A percentile compares a stretch with the other conserved stretches of the same genome.
Evolutionary conservation across 2,329 filamentous ascomycete species (phyloP).

Genomic region (Macrophomina tecta): DNA sequence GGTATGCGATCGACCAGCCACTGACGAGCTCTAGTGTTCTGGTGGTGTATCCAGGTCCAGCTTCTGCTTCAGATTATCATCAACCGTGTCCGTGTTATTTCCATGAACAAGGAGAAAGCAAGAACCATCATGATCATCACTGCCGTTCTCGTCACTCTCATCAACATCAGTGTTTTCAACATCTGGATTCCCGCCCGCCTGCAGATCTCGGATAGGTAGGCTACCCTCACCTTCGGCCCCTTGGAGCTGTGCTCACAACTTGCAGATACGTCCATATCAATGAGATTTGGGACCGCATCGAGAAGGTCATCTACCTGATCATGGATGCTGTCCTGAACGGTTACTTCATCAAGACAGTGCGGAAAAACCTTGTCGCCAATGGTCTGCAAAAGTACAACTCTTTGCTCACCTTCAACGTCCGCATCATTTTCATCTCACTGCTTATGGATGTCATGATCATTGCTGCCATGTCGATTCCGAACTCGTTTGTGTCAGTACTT

Average conservation of each 20-base stretch:
- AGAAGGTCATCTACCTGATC: slow-evolving; percentile 46
- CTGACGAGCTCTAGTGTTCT: slow-evolving; percentile 31
- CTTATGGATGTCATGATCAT: slow-evolving; percentile 58
- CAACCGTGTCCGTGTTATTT: slow-evolving; percentile 47
- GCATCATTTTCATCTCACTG: slow-evolving; percentile 57
- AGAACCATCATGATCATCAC: slow-evolving; percentile 45
- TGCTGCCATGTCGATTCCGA: slow-evolving; percentile 54
- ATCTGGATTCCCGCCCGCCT: slow-evolving; percentile 50
- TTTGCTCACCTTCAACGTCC: slow-evolving; percentile 58
- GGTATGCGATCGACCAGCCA: too few species aligned
- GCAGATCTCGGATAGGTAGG: slow-evolving; percentile 37
- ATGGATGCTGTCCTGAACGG: slow-evolving; percentile 47
- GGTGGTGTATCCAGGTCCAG: slow-evolving; percentile 48
- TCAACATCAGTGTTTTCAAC: slow-evolving; percentile 47
- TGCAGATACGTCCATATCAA: slow-evolving; percentile 42
- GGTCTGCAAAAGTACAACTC: slow-evolving; percentile 59
- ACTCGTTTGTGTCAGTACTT: slow-evolving; percentile 50
- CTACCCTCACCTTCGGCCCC: background rate
- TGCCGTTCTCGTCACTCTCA: slow-evolving; percentile 44
- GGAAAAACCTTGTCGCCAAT: slow-evolving; percentile 55
- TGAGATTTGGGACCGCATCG: slow-evolving; percentile 47
- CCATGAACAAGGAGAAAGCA: slow-evolving; percentile 40
- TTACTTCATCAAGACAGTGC: slow-evolving; percentile 52
- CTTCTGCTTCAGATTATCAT: slow-evolving; percentile 50
- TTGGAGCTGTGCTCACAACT: background rate